These are phyloP conservation scores for Fragosphaeria purpurea DNA, from an alignment of 2,329 filamentous ascomycete genomes.

Conservation along the genomic window DNA sequence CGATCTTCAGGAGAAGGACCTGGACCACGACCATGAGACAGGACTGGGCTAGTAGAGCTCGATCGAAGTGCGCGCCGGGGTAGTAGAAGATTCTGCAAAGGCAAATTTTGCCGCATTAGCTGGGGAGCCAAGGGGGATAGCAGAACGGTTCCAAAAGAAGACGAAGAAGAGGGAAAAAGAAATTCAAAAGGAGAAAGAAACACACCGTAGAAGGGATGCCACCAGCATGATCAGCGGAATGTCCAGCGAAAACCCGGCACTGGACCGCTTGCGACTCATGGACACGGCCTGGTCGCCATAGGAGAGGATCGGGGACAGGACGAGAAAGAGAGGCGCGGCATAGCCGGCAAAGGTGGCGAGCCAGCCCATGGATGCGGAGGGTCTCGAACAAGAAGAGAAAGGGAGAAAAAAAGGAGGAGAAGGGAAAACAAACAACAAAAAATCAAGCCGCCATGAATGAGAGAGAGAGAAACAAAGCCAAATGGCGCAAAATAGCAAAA, in stretches of 20 bases:
- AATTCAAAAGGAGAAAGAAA: background rate
- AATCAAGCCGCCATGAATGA: constrained; percentile 2
- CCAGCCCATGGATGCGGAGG: constrained; percentile 26
- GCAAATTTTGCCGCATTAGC: too few relatives aligned
- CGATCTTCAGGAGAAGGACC: constrained; percentile 54
- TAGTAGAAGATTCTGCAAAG: constrained; percentile 55
- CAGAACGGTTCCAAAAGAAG: too few relatives aligned
- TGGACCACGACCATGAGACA: constrained; percentile 57
- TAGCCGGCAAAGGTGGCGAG: constrained; percentile 42
- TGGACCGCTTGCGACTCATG: constrained; percentile 55
- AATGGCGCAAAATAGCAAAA: background rate
- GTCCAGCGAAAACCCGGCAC: constrained; percentile 45
- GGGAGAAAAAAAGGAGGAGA: background rate
- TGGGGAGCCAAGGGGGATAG: too few relatives aligned
- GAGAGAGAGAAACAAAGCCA: background rate
- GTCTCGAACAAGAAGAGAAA: background rate
- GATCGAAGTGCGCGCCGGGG: constrained; percentile 55
- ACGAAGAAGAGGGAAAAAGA: background rate
- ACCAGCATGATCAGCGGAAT: constrained; percentile 65
- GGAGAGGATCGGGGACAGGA: constrained; percentile 53
- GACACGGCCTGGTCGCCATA: constrained; percentile 57
- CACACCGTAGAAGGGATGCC: constrained; percentile 54
- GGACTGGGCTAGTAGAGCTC: constrained; percentile 52
- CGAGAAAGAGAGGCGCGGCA: constrained; percentile 52
- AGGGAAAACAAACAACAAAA: background rate